Evolutionary conservation across 2,329 filamentous ascomycete genomes (phyloP).

Genomic region (Xylaria hypoxylon): DNA sequence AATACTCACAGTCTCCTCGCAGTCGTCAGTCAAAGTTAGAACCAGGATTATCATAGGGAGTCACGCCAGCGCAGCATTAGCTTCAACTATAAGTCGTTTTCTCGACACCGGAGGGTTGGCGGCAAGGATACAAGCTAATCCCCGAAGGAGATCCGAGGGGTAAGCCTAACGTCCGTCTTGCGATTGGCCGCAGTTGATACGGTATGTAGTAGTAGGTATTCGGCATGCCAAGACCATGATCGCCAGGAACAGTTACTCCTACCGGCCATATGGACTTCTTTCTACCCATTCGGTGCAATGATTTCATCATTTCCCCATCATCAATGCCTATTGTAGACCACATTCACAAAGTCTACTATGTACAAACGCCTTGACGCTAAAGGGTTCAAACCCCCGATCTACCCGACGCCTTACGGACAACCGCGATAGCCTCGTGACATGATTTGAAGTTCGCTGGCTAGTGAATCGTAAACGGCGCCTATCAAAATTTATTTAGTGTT

Average conservation of each 20-base stretch:
- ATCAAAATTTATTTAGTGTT: too few relatives aligned
- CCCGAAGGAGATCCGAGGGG: slow-evolving; percentile 1
- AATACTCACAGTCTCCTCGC: not conserved
- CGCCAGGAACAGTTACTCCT: slow-evolving; percentile 3
- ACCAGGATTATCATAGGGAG: not conserved
- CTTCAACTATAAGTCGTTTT: not conserved
- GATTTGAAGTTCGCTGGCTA: too few relatives aligned
- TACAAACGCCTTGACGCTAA: too few relatives aligned
- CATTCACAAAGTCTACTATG: too few relatives aligned
- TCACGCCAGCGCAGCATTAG: not conserved
- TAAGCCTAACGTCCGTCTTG: not conserved
- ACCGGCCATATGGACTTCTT: too few relatives aligned
- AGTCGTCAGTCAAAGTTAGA: too few relatives aligned
- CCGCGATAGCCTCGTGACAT: too few relatives aligned
- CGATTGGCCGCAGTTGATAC: not conserved
- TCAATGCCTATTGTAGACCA: too few relatives aligned
- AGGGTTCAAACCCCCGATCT: too few relatives aligned
- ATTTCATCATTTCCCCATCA: not conserved
- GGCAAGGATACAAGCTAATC: not conserved
- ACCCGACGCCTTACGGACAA: too few relatives aligned
- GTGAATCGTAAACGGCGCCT: too few relatives aligned
- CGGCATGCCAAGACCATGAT: slow-evolving; percentile 8
- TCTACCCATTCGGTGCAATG: slow-evolving; percentile 4
- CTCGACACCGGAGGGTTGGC: not conserved
- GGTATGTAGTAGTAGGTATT: too few relatives aligned